Base-by-base conservation (phyloP, 805 yeast genomes). In the Zygoascus tannicola region DNA sequence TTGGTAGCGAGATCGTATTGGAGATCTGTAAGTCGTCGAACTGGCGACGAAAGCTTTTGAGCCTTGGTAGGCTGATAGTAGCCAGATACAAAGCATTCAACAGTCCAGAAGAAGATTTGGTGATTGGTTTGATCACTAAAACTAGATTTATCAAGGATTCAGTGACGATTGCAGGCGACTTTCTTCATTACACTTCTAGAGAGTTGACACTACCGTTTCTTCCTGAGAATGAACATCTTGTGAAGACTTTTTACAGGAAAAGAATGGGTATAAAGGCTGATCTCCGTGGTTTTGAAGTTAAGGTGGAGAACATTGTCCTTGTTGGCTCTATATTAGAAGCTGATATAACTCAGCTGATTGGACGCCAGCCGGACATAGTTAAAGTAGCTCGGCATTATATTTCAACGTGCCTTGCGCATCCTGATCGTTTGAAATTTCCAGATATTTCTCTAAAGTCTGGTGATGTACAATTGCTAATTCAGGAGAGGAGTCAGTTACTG, bases 41-140 rank as follows among this genome's bases (percentile, higher is more conserved):
- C 2, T 62, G 74, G 14, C 69, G 75, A 44, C 67, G 68, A 26
- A 62, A 70, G 15, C 60, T 83, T 41, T 67, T 62, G 44, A 23
- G 16, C 8, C 56, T 63, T 1, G 90, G 90, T 2, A 67, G 82
- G 48, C 56, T 82, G 40, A 54, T 84, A 41, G 68, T 80, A 4
- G 30, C 30, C 7, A 26, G 12, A 8, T 12, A 8, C 7, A 26
- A 26, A 12, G n/a, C n/a, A n/a, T 26, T 26, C 10, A 12, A 7
- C 7, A 12, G 30, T 7, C 7, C 7, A 26, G 30, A 7, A 7
- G 12, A 12, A 7, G 10, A 12, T 8, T 12, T 26, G 10, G 30
- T 26, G 7, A 26, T 26, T 26, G 30, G 30, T 8, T 7, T 26
- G 7, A 8, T 26, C 7, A 26, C 12, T 12, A 7, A 26, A 8